phyloP scores from a whole-genome alignment of 1,284 basidiomycete genomes.

The Trichosporon asahii region DNA sequence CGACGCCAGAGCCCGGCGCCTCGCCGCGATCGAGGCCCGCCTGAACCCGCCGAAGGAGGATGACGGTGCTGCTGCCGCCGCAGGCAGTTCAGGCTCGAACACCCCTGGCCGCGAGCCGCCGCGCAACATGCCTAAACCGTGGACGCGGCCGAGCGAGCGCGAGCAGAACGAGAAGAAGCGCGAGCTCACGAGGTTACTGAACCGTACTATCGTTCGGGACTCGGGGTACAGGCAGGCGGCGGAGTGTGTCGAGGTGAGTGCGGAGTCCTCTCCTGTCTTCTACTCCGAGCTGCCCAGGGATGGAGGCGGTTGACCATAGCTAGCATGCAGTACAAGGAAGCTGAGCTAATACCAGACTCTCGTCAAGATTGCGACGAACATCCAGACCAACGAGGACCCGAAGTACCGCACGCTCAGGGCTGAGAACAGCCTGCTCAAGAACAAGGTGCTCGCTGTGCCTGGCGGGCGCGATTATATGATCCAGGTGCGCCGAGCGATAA shows the following conservation, averaged over 20 bases:
- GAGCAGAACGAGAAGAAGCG: constrained; percentile 33
- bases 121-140: constrained; percentile 16
- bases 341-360: constrained; percentile 36
- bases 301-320: too few species aligned
- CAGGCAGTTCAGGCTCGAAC: neutral
- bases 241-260: constrained; percentile 46
- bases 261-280: too few species aligned
- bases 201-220: constrained; percentile 45
- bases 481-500: constrained; percentile 32
- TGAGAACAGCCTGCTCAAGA: constrained; percentile 37
- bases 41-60: constrained; percentile 19
- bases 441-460: constrained; percentile 38
- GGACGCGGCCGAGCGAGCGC: constrained; percentile 16
- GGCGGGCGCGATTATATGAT: constrained; percentile 48
- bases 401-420: constrained; percentile 43
- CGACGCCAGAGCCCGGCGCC: constrained; percentile 20
- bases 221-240: constrained; percentile 40
- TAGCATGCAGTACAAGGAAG: too few species aligned
- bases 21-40: constrained; percentile 43
- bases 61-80: neutral
- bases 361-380: constrained; percentile 45
- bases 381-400: constrained; percentile 35
- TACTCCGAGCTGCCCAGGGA: too few species aligned
- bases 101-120: constrained; percentile 12
- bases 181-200: constrained; percentile 36